phyloP scores from a whole-genome alignment of 306 rosid genomes.

The Vigna hirtella region DNA sequence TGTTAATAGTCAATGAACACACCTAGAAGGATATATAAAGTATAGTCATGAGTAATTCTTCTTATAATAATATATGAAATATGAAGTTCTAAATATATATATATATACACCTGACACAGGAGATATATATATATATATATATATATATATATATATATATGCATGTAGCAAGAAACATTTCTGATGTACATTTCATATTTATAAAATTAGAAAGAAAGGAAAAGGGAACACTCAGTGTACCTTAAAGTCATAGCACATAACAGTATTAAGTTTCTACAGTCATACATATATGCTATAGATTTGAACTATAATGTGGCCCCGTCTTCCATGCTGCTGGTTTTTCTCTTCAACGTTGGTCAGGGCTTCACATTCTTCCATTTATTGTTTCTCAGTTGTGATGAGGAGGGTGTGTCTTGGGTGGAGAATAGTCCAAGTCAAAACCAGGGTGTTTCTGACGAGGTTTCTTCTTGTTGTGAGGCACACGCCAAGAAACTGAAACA shows the following conservation, averaged over 20 bases:
- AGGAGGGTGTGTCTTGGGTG: constrained; percentile 89
- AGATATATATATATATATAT: neutral
- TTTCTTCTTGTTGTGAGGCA: constrained; percentile 57
- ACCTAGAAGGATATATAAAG: neutral
- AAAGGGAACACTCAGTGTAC: neutral
- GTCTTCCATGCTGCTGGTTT: neutral
- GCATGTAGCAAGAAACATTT: constrained; percentile 29
- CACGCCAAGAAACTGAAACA: constrained; percentile 61
- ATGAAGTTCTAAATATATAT: neutral
- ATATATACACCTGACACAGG: no score
- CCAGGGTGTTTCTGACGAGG: constrained; percentile 60
- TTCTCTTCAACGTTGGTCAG: neutral
- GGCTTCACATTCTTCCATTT: neutral
- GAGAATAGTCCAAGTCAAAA: constrained; percentile 72
- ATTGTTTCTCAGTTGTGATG: constrained; percentile 64
- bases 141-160: neutral
- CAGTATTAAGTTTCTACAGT: constrained; percentile 19
- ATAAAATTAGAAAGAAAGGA: neutral
- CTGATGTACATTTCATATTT: constrained; percentile 20
- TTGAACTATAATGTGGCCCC: constrained; percentile 6
- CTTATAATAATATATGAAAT: neutral
- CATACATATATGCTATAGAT: constrained; percentile 22
- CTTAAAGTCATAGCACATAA: constrained; percentile 16
- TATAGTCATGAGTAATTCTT: neutral
- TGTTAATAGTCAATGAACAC: neutral